phyloP scores from a whole-genome alignment of 2,329 filamentous ascomycete species.

The Lachnellula suecica region DNA sequence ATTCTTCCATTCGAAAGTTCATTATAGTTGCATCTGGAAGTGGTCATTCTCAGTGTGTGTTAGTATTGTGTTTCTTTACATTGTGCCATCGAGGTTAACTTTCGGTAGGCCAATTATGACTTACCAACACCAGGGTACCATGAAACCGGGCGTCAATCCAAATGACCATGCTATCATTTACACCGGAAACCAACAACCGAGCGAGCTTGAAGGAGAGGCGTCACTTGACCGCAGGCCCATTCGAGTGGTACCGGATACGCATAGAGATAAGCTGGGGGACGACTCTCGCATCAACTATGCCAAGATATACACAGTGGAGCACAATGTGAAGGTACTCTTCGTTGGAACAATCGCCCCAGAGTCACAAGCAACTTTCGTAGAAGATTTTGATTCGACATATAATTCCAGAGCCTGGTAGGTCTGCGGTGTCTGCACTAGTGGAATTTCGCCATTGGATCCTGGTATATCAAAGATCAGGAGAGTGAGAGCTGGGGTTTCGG shows the following conservation, averaged over 20 bases:
- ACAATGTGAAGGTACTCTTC: slow-evolving; percentile 24
- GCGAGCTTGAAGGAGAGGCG: not conserved
- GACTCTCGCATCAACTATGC: slow-evolving; percentile 23
- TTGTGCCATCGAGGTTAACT: not conserved
- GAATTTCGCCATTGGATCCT: too few relatives aligned
- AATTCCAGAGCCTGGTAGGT: too few relatives aligned
- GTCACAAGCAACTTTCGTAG: too few relatives aligned
- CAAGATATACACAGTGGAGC: slow-evolving; percentile 26
- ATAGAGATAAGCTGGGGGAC: not conserved
- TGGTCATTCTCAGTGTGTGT: slow-evolving; percentile 20
- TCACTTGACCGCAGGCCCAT: not conserved
- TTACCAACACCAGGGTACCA: slow-evolving; percentile 19
- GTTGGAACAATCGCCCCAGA: slow-evolving; percentile 17
- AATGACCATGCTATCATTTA: slow-evolving; percentile 19
- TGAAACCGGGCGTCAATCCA: slow-evolving; percentile 15
- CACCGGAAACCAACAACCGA: not conserved
- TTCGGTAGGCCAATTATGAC: slow-evolving; percentile 21
- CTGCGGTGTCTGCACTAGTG: too few relatives aligned
- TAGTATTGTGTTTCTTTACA: not conserved
- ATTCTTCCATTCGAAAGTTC: too few relatives aligned
- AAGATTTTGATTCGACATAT: too few relatives aligned
- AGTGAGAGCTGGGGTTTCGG: too few relatives aligned
- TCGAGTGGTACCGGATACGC: not conserved
- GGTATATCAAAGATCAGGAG: too few relatives aligned
- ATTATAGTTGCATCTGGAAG: not conserved